These are phyloP conservation scores for Patellaria atrata DNA, from an alignment of 495 filamentous ascomycete species.

Conservation along the genomic window DNA sequence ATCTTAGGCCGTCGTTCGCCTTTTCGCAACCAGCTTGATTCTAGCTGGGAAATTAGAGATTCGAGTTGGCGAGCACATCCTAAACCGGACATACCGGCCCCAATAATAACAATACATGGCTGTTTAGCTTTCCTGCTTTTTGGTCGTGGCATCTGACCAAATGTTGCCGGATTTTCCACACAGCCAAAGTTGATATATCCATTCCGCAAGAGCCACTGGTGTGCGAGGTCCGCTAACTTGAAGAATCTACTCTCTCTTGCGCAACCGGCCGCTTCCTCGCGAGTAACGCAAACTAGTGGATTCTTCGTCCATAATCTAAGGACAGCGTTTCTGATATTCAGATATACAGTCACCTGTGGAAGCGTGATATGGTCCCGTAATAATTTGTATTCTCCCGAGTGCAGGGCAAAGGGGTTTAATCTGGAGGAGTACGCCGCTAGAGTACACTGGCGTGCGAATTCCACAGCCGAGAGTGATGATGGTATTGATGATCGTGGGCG, in stretches of 20 bases:
- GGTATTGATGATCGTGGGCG: slow-evolving; percentile 49
- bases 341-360: slow-evolving; percentile 83
- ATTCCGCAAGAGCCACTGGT: slow-evolving; percentile 78
- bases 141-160: slow-evolving; percentile 23
- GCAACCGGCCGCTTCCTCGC: slow-evolving; percentile 84
- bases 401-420: slow-evolving; percentile 77
- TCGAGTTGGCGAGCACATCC: slow-evolving; percentile 88
- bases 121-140: slow-evolving; percentile 32
- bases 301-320: slow-evolving; percentile 83
- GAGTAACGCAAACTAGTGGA: slow-evolving; percentile 70
- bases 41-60: slow-evolving; percentile 63
- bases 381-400: slow-evolving; percentile 69
- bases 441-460: slow-evolving; percentile 80
- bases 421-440: slow-evolving; percentile 77
- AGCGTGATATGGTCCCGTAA: slow-evolving; percentile 70
- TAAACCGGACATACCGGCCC: slow-evolving; percentile 87
- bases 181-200: slow-evolving; percentile 98
- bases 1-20: slow-evolving; percentile 58
- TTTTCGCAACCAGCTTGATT: slow-evolving; percentile 41
- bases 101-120: slow-evolving; percentile 70
- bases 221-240: slow-evolving; percentile 72
- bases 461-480: slow-evolving; percentile 47
- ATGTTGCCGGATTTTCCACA: slow-evolving; percentile 46
- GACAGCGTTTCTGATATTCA: slow-evolving; percentile 95
- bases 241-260: slow-evolving; percentile 86